Evolutionary conservation across 2,329 filamentous ascomycete species (phyloP), one percentile per base, ranked within the genome.

Genomic region (Bipolaris cookei): DNA sequence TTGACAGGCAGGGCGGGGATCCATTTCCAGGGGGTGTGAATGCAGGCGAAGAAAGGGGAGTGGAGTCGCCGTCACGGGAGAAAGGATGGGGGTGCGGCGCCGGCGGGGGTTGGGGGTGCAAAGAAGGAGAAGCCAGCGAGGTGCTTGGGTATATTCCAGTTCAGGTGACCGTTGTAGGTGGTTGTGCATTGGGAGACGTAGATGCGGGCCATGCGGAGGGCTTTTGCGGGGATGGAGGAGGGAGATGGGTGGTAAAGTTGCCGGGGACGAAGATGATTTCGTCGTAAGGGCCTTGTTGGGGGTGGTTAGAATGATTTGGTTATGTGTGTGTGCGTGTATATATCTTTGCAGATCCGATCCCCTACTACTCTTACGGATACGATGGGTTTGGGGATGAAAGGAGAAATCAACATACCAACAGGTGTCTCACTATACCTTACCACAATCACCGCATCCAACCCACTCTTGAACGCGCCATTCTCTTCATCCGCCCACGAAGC

Each of bases 111-210:
- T 3, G 60, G 52, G 0, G 69, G 69, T 0, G 69, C 61, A 13
- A 69, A 73, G 59, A 73, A 76, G 13, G 59, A 52, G 58, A 75
- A 75, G 21, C 73, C 71, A 0, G 71, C 71, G 16, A 75, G 67
- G 56, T 73, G 70, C 52, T 76, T 75, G 10, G 72, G 69, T 23
- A 76, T 74, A 58, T 75, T 73, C 70, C 71, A 74, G 47, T 74
- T 74, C 3, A 70, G 41, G 32, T 72, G 69, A 34, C 72, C 70
- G 48, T 75, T 75, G 60, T 75, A 73, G 13, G 57, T 55, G 10
- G 72, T 75, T 8, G 66, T 70, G 52, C 67, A 65, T 38, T 74
- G 71, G 25, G 70, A 73, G 43, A 75, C 70, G 54, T 75, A 75
- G 41, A 75, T 74, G 30, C 70, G 67, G 21, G 62, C 55, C 23